A percentile compares a stretch with the other conserved stretches of the same genome.
phyloP scores from a whole-genome alignment of 2,329 filamentous ascomycete genomes.

The Grosmannia clavigera region DNA sequence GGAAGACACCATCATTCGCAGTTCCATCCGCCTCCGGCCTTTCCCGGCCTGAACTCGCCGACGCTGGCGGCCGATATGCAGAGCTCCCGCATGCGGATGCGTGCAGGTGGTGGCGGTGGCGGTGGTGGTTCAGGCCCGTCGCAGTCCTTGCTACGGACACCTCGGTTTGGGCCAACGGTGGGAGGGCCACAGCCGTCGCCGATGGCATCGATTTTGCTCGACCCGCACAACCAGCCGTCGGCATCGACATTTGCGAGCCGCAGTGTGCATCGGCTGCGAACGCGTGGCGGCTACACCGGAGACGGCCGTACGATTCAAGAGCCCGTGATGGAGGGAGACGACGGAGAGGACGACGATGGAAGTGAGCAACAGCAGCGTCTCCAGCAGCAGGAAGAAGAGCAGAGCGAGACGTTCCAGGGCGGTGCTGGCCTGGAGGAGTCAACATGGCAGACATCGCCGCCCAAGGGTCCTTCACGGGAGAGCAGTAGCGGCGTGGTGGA shows the following conservation, averaged over 20 bases:
- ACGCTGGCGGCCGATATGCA: slow-evolving; percentile 44
- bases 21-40: slow-evolving; percentile 65
- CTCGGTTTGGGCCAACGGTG: slow-evolving; percentile 29
- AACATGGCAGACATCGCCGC: slow-evolving; percentile 45
- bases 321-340: slow-evolving; percentile 26
- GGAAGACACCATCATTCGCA: slow-evolving; percentile 55
- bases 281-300: slow-evolving; percentile 30
- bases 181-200: slow-evolving; percentile 40
- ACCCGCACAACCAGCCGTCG: slow-evolving; percentile 62
- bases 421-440: slow-evolving; percentile 41
- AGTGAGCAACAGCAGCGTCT: slow-evolving; percentile 21
- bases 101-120: slow-evolving; percentile 18
- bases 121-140: slow-evolving; percentile 19
- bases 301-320: slow-evolving; percentile 45
- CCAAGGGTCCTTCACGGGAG: slow-evolving; percentile 37
- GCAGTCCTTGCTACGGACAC: slow-evolving; percentile 23
- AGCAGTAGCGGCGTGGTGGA: slow-evolving; percentile 37
- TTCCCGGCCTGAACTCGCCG: slow-evolving; percentile 58
- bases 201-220: slow-evolving; percentile 60
- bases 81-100: slow-evolving; percentile 33
- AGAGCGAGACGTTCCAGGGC: slow-evolving; percentile 42
- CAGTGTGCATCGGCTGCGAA: slow-evolving; percentile 33
- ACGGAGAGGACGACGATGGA: slow-evolving; percentile 3
- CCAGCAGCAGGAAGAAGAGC: background rate
- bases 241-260: slow-evolving; percentile 31